Percentiles rank a stretch among this genome's conserved stretches.
Evolutionary conservation across 371 early-diverging fungal genomes (phyloP).

Genomic region (Mortierella polycephala): DNA sequence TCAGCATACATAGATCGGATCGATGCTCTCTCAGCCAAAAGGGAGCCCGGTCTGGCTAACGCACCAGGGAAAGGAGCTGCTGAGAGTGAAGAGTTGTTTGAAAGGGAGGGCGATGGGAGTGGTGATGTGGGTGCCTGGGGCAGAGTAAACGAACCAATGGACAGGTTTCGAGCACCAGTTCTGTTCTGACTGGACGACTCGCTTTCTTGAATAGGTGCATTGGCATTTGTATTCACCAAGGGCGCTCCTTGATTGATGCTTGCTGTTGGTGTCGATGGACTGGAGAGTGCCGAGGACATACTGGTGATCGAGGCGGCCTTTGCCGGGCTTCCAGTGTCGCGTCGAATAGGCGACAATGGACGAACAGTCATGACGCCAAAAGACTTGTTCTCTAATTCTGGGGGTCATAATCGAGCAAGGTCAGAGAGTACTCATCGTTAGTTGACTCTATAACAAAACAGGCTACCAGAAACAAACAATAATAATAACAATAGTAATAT

Average conservation of each 20-base stretch:
- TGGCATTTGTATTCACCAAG: conserved; percentile 17
- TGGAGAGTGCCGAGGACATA: conserved; percentile 35
- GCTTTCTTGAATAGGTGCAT: conserved; percentile 2
- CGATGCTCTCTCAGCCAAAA: conserved; percentile 36
- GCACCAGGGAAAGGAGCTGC: conserved; percentile 25
- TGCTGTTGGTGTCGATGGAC: conserved; percentile 21
- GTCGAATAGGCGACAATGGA: conserved; percentile 51
- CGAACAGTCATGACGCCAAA: conserved; percentile 26
- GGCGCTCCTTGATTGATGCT: background rate
- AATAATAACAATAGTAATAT: background rate
- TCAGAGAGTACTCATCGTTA: background rate
- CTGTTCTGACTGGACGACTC: conserved; percentile 6
- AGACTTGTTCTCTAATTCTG: background rate
- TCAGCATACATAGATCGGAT: conserved; percentile 52
- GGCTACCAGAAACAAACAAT: background rate
- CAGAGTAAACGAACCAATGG: conserved; percentile 27
- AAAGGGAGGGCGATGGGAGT: conserved; percentile 34
- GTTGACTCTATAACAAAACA: too few species aligned
- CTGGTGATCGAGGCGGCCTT: conserved; percentile 23
- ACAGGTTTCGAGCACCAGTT: conserved; percentile 13
- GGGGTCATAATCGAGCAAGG: background rate
- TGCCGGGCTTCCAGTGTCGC: conserved; percentile 17
- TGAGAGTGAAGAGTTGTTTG: conserved; percentile 12
- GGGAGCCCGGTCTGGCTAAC: conserved; percentile 35
- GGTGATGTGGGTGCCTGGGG: conserved; percentile 48